Conservation (phyloP, 1,139 yeast species). For the Hansenula anomala region DNA sequence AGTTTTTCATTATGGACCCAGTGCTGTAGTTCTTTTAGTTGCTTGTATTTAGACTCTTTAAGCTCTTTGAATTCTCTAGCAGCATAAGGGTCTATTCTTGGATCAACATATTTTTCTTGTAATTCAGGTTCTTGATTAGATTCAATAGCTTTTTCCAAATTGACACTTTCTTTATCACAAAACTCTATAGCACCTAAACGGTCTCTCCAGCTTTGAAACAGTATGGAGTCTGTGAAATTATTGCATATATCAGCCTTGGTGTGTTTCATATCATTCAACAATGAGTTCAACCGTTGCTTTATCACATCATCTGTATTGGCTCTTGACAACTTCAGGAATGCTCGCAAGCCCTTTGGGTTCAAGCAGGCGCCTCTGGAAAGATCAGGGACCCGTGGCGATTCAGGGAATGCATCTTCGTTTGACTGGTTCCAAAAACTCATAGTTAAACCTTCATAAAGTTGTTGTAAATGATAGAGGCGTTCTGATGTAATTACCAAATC, state of each 20-base stretch:
- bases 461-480: no score
- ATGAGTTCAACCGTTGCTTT: constrained; percentile 32
- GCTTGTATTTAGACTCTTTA: constrained; percentile 23
- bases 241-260: constrained; percentile 23
- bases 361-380: constrained; percentile 31
- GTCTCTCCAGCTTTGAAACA: constrained; percentile 39
- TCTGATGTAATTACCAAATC: no score
- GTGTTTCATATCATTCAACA: constrained; percentile 14
- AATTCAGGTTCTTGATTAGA: constrained; percentile 18
- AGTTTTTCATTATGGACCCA: constrained; percentile 35
- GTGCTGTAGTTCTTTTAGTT: constrained; percentile 24
- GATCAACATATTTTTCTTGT: constrained; percentile 20
- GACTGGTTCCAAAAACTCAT: constrained; percentile 18
- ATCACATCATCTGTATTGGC: constrained; percentile 39
- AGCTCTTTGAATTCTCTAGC: constrained; percentile 29
- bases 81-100: constrained; percentile 43
- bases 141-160: constrained; percentile 25
- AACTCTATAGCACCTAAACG: constrained; percentile 32
- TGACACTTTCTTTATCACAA: constrained; percentile 29
- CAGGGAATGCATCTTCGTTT: constrained; percentile 12
- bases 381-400: constrained; percentile 7
- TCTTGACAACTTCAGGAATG: constrained; percentile 37
- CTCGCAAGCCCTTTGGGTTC: constrained; percentile 32
- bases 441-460: no score
- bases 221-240: constrained; percentile 26